These are phyloP conservation scores for Platanus orientalis DNA, from an alignment of 164 flowering plant species.

Conservation along the genomic window DNA sequence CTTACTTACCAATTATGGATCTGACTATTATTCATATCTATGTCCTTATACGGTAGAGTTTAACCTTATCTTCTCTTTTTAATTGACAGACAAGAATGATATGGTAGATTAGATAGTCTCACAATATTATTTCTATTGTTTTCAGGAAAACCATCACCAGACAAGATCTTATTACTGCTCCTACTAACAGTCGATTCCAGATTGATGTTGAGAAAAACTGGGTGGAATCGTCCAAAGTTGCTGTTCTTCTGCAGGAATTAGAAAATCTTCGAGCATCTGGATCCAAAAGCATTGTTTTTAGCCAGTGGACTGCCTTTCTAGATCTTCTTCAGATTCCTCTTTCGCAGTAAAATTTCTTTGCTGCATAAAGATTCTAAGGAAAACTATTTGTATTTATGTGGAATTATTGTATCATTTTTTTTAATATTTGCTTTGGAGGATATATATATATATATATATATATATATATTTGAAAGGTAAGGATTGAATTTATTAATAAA, in stretches of 20 bases:
- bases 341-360: slow-evolving; percentile 51
- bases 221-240: slow-evolving; percentile 89
- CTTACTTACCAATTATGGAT: background rate
- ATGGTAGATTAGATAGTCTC: background rate
- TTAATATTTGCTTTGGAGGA: background rate
- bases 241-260: slow-evolving; percentile 61
- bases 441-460: no score
- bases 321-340: slow-evolving; percentile 93
- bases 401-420: background rate
- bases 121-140: slow-evolving; percentile 3
- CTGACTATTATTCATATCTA: background rate
- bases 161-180: slow-evolving; percentile 93
- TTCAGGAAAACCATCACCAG: slow-evolving; percentile 63
- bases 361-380: slow-evolving; percentile 3
- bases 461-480: no score
- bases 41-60: background rate
- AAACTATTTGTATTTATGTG: background rate
- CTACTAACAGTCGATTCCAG: slow-evolving; percentile 80
- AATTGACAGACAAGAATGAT: no score
- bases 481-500: no score
- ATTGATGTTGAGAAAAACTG: slow-evolving; percentile 90
- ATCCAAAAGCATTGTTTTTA: slow-evolving; percentile 89
- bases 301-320: slow-evolving; percentile 99
- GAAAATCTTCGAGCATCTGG: slow-evolving; percentile 58
- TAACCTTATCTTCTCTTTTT: background rate